Evolutionary conservation across 805 yeast species (phyloP), one percentile per base, ranked within the genome.

Genomic region (Saccharomycopsis sp.): DNA sequence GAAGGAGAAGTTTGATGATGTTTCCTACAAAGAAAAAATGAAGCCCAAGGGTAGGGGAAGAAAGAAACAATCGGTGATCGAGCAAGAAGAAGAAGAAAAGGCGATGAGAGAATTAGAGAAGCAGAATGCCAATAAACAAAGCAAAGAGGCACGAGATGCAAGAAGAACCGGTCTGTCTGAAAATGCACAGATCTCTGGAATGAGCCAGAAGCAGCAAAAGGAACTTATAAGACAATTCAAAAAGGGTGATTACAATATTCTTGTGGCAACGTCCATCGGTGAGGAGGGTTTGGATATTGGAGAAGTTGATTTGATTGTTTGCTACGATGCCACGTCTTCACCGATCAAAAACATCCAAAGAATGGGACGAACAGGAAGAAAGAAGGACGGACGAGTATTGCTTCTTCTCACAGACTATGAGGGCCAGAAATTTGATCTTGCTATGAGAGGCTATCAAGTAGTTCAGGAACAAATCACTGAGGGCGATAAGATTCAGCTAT

Each of bases 241-340:
- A 65, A 66, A 70, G 0, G 97, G 96, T 5, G 75, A 71, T 1
- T 81, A 81, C 65, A 95, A 94, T 67, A 83, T 89, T 7, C 73
- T 94, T 20, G 97, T 94, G 3, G 97, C 98, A 2, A 94, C 99
- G 0, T 91, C 97, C 0, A 92, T 94, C 67, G 99, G 98, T 52
- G 99, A 94, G 69, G 99, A 94, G 75, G 99, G 99, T 51, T 77
- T 94, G 63, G 99, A 94, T 75, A 95, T 94, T 63, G 99, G 99
- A 34, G 97, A 95, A 68, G 99, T 94, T 55, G 99, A 94, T 70
- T 69, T 94, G 65, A 92, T 94, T 64, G 78, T 94, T 5, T 91
- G 97, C 67, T 94, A 83, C 71, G 99, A 94, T 66, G 89, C 97
- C 0, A 91, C 97, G 0, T 79, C 91, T 29, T 89, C 97, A 51